These are phyloP conservation scores for Camellia lanceoleosa DNA, from an alignment of 148 eudicot genomes.

Conservation along the genomic window DNA sequence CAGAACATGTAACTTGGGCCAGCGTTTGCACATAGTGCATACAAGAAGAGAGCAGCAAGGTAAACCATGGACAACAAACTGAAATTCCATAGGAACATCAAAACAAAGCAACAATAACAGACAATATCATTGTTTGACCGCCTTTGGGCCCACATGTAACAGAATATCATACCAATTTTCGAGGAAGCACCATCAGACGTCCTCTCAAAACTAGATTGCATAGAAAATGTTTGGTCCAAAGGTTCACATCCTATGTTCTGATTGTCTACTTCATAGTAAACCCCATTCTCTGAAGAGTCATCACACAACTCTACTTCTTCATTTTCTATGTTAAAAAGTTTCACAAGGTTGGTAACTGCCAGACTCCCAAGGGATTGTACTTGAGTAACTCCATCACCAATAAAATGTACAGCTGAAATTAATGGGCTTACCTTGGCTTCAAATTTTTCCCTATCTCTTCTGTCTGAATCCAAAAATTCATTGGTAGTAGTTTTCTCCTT, in stretches of 20 bases:
- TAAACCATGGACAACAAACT: constrained; percentile 90
- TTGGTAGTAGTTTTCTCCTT: neutral
- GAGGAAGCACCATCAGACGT: constrained; percentile 54
- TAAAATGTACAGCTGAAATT: constrained; percentile 72
- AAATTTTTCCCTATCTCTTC: constrained; percentile 39
- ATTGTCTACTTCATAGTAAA: constrained; percentile 38
- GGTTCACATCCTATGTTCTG: constrained; percentile 26
- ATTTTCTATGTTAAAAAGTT: constrained; percentile 62
- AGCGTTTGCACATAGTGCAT: constrained; percentile 84
- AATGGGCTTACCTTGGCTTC: constrained; percentile 64
- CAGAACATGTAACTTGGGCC: constrained; percentile 82
- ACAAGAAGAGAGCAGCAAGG: constrained; percentile 80
- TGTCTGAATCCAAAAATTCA: constrained; percentile 5
- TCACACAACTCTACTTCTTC: constrained; percentile 54
- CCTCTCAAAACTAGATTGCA: constrained; percentile 76
- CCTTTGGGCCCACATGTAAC: constrained; percentile 86
- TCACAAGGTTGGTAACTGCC: constrained; percentile 80
- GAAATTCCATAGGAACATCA: constrained; percentile 91
- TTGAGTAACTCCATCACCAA: constrained; percentile 93
- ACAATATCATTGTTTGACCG: constrained; percentile 86
- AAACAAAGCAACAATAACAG: constrained; percentile 87
- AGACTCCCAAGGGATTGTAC: constrained; percentile 87
- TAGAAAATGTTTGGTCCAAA: constrained; percentile 54
- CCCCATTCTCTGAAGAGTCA: constrained; percentile 42
- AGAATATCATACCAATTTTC: constrained; percentile 64